These are phyloP conservation scores for Lentinus brumalis DNA, from an alignment of 768 basidiomycete genomes.

Conservation along the genomic window DNA sequence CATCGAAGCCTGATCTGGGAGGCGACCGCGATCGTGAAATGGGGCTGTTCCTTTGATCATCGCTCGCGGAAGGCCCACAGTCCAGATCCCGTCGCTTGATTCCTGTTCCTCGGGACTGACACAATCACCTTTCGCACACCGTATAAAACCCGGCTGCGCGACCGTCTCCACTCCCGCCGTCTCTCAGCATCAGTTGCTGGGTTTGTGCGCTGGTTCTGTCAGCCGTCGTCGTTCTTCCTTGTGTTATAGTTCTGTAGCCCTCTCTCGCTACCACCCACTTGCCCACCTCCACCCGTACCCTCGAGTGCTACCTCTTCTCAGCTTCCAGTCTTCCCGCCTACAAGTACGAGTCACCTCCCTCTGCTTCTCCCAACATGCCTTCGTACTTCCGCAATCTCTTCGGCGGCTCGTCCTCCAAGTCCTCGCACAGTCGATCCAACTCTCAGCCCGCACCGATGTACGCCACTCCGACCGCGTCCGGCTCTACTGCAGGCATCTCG, in stretches of 20 bases:
- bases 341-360: conserved; percentile 1
- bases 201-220: conserved; percentile 10
- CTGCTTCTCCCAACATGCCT: conserved; percentile 38
- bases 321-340: background rate
- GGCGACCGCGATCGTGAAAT: conserved; percentile 19
- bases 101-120: conserved; percentile 7
- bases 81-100: conserved; percentile 18
- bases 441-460: conserved; percentile 36
- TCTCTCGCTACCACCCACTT: background rate
- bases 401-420: conserved; percentile 41
- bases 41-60: conserved; percentile 23
- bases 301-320: conserved; percentile 9
- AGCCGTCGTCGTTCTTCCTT: conserved; percentile 4
- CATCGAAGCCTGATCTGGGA: conserved; percentile 17
- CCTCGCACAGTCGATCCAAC: conserved; percentile 43
- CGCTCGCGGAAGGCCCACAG: conserved; percentile 17
- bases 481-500: conserved; percentile 23
- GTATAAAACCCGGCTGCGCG: conserved; percentile 15
- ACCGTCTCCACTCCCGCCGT: conserved; percentile 15
- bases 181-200: conserved; percentile 19
- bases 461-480: conserved; percentile 18
- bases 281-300: conserved; percentile 3
- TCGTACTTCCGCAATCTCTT: conserved; percentile 54
- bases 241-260: conserved; percentile 13
- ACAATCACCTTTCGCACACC: conserved; percentile 5